Base-by-base conservation (phyloP, 73 alveolate species). In the Paramecium sexaurelia region DNA sequence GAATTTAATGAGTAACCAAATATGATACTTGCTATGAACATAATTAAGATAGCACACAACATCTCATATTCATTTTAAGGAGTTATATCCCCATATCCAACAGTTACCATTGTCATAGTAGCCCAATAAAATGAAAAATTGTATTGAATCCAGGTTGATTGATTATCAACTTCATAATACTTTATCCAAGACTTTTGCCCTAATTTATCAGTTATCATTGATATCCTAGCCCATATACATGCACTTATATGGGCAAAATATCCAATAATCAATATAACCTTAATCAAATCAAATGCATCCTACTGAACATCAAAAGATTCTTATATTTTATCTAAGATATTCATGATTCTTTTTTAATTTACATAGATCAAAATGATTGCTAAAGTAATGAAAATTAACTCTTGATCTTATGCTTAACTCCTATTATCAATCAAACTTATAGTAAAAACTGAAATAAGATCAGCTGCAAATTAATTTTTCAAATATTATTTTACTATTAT, bases 1-100 rank as follows among this genome's bases (percentile, higher is more conserved):
- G 85, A 88, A 69, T 69, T 88, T 6, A 88, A 26, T 0, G 94
- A 55, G 20, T 68, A 88, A 26, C 87, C 94, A 68, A 88, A 88
- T 61, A 88, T 29, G 55, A 83, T 57, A 69, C 91, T 68, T 0
- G 91, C 43, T 1, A 88, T 69, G 3, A 88, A 41, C 94, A 88
- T 88, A 0, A 88, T 66, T 55, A 88, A 22, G 1, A 41, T 69
- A 22, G 94, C 57, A n/a, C 68, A 45, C 29, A 71, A 19, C 37
- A 88, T 41, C 61, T 88, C 94, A 24, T 41, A 35, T 39, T 36
- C 39, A 88, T 88, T 88, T 3, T 39, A 29, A 17, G 90, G 90
- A 39, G 73, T 39, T 2, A 78, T 78, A 43, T 78, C 90, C 8
- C 90, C 90, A 43, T 40, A 78, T 17, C 90, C 90, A 20, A 78